A percentile compares a stretch with the other conserved stretches of the same genome.
phyloP scores from a whole-genome alignment of 352 stramenopile genomes.

The Pythium dissotocum region DNA sequence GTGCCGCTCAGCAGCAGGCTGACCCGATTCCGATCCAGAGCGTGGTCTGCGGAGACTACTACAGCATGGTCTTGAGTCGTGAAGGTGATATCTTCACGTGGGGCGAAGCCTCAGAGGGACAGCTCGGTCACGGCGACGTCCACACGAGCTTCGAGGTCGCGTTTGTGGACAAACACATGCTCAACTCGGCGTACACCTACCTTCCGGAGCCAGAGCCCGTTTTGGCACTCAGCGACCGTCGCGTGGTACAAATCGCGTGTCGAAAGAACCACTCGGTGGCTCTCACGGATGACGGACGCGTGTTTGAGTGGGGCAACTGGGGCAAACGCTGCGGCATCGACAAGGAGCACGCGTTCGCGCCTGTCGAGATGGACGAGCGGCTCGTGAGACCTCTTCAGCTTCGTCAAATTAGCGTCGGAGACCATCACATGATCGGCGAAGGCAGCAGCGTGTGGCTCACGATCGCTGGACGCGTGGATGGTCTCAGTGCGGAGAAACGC shows the following conservation, averaged over 20 bases:
- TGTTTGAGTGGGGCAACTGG: constrained; percentile 81
- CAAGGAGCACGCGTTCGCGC: constrained; percentile 57
- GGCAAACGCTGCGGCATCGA: constrained; percentile 52
- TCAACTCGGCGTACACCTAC: constrained; percentile 73
- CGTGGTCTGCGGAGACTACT: constrained; percentile 73
- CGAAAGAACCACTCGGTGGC: constrained; percentile 61
- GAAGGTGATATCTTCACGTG: constrained; percentile 73
- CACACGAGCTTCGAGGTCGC: constrained; percentile 59
- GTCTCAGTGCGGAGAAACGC: not conserved
- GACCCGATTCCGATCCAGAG: constrained; percentile 56
- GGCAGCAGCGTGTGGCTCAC: constrained; percentile 69
- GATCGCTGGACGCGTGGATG: constrained; percentile 21
- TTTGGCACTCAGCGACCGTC: constrained; percentile 43
- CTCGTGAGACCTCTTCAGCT: constrained; percentile 32
- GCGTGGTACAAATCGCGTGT: constrained; percentile 51
- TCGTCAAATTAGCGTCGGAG: constrained; percentile 44
- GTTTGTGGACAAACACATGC: constrained; percentile 60
- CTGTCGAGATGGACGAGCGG: constrained; percentile 35
- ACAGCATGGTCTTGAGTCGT: constrained; percentile 57
- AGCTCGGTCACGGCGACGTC: constrained; percentile 63
- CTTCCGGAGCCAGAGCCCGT: constrained; percentile 63
- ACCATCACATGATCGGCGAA: constrained; percentile 60
- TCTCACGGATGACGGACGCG: constrained; percentile 34
- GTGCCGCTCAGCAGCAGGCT: constrained; percentile 51
- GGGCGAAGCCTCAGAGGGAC: constrained; percentile 73